Evolutionary conservation across 805 yeast genomes (phyloP).

Genomic region (Monosporozyma solicola): DNA sequence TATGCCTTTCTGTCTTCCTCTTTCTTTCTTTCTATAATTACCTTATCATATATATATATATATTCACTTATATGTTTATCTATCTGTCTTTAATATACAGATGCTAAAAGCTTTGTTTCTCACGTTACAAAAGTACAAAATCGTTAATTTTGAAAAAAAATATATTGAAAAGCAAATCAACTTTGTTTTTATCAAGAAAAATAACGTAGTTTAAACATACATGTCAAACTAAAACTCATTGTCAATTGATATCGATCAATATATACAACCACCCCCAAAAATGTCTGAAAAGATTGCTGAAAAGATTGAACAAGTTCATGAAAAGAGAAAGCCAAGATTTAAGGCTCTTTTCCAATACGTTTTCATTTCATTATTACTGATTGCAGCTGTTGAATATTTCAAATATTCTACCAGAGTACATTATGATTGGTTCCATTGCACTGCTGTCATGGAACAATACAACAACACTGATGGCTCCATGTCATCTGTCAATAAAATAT

Average conservation of each 20-base stretch:
- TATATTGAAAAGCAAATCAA: too few species aligned
- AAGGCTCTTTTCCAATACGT: constrained; percentile 24
- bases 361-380: constrained; percentile 22
- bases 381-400: constrained; percentile 37
- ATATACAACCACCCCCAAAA: not conserved
- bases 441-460: constrained; percentile 24
- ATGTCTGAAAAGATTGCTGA: constrained; percentile 4
- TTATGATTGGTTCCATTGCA: constrained; percentile 40
- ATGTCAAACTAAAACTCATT: not conserved
- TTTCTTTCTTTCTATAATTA: too few species aligned
- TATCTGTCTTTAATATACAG: too few species aligned
- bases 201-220: not conserved
- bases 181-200: not conserved
- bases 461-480: constrained; percentile 7
- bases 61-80: too few species aligned
- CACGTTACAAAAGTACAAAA: too few species aligned
- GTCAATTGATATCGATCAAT: not conserved
- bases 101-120: too few species aligned
- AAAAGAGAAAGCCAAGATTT: constrained; percentile 6
- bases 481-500: constrained; percentile 25
- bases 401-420: constrained; percentile 33
- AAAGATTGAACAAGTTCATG: constrained; percentile 1
- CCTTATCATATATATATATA: too few species aligned
- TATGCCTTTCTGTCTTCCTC: not conserved
- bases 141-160: too few species aligned